Base-by-base conservation (phyloP, 768 basidiomycete genomes). In the Mycena metata region DNA sequence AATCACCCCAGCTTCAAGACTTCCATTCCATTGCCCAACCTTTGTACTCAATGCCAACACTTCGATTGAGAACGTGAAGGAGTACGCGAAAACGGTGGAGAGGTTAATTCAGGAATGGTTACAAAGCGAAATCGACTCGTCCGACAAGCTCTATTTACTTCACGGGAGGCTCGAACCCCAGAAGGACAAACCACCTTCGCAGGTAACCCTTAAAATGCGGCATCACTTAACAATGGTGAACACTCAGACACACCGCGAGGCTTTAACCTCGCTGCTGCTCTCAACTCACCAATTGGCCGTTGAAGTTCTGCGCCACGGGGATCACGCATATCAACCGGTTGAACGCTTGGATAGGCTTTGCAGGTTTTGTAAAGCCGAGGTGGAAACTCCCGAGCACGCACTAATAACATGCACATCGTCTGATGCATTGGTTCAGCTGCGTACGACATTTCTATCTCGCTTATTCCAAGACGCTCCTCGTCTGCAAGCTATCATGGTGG, bases 341-440 rank as follows among this genome's bases (percentile, higher is more conserved):
- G 46, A 46, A 11, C 24, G 45, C 5, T 60, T 43, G 30, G 58
- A 60, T 35, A 16, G 60, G 36, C 60, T 61, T 1, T 61, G 60
- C 39, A 50, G 60, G 35, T 50, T 61, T 12, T 61, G 60, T 26
- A 41, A 41, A 30, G 21, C 33, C 15, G 60, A 61, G 23, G 60
- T 61, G 5, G 60, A 61, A 26, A 50, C 60, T 3, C 60, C 60
- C 1, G 60, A 61, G 41, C 60, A 61, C 23, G 49, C 60, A 11
- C 46, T 61, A n/a, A 49, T 61, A 19, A 39, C 36, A 3, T 47
- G 58, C n/a, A 36, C 21, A 23, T 50, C 60, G 23, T 61, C 39
- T 15, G 60, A 59, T 17, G 21, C 23, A 15, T 11, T 49, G 33
- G 49, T 61, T 30, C n/a, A 56, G n/a, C 36, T 56, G 11, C 55